Conservation (phyloP, 352 stramenopile genomes). For the Peronospora farinosa region DNA sequence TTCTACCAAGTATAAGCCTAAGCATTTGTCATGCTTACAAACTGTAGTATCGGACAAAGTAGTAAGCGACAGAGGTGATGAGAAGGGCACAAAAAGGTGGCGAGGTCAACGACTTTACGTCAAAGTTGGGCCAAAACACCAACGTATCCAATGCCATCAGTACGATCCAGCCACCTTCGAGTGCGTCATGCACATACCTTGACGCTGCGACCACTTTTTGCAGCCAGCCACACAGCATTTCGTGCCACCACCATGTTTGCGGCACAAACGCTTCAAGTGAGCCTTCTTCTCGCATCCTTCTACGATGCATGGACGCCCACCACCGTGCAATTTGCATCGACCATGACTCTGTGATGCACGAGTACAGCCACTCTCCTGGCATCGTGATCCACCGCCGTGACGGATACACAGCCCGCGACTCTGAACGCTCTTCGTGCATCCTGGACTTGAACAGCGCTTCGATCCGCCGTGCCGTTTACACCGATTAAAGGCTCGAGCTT, state of each 20-base stretch:
- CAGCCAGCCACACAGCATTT: slow-evolving; percentile 64
- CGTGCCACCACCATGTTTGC: slow-evolving; percentile 72
- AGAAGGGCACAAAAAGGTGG: too few species aligned
- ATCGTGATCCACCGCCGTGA: slow-evolving; percentile 72
- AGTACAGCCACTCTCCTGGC: slow-evolving; percentile 44
- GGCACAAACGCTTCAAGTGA: slow-evolving; percentile 74
- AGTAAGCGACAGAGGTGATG: too few species aligned
- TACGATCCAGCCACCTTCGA: slow-evolving; percentile 37
- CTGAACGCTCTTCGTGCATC: slow-evolving; percentile 80
- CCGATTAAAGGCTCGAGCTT: slow-evolving; percentile 75
- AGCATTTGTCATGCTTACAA: too few species aligned
- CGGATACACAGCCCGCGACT: slow-evolving; percentile 57
- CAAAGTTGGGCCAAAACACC: neutral
- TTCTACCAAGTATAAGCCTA: too few species aligned
- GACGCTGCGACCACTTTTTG: slow-evolving; percentile 79
- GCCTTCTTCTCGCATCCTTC: slow-evolving; percentile 77
- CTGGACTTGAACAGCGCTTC: slow-evolving; percentile 66
- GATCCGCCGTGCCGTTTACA: slow-evolving; percentile 82
- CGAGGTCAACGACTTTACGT: too few species aligned
- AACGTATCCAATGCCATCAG: too few species aligned
- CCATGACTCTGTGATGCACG: slow-evolving; percentile 70
- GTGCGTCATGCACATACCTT: slow-evolving; percentile 84
- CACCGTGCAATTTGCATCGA: slow-evolving; percentile 56
- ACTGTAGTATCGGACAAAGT: too few species aligned
- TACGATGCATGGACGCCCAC: slow-evolving; percentile 50